Conservation (phyloP, 345 rosid species). For the Murraya koenigii region DNA sequence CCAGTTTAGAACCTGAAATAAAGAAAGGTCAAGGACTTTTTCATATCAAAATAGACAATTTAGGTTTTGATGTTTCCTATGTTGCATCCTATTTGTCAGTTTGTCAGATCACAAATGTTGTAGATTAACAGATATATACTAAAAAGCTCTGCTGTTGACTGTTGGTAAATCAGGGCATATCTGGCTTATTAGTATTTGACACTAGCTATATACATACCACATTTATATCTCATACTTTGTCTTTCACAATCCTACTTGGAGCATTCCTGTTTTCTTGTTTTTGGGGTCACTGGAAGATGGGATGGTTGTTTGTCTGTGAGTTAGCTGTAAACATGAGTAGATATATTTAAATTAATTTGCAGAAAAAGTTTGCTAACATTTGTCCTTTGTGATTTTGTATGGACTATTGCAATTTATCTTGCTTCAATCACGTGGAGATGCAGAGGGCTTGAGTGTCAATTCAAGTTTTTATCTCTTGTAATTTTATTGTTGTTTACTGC, state of each 20-base stretch:
- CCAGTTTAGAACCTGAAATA: too few species aligned
- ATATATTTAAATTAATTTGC: background rate
- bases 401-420: background rate
- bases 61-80: too few species aligned
- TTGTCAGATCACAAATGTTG: background rate
- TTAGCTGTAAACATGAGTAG: background rate
- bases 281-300: too few species aligned
- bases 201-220: background rate
- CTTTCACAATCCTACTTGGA: background rate
- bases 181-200: background rate
- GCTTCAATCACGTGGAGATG: background rate
- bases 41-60: too few species aligned
- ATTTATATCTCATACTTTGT: background rate
- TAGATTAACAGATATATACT: too few species aligned
- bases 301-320: background rate
- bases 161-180: too few species aligned
- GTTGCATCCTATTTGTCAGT: too few species aligned
- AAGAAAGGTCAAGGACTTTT: too few species aligned
- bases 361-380: background rate
- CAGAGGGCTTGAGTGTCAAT: background rate
- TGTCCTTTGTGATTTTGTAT: background rate
- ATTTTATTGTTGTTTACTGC: background rate
- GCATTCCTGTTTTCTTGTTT: background rate
- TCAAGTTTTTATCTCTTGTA: background rate
- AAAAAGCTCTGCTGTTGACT: too few species aligned